A percentile compares a stretch with the other conserved stretches of the same genome.
Conservation (phyloP, 495 filamentous ascomycete species). For the Tuber brumale region DNA sequence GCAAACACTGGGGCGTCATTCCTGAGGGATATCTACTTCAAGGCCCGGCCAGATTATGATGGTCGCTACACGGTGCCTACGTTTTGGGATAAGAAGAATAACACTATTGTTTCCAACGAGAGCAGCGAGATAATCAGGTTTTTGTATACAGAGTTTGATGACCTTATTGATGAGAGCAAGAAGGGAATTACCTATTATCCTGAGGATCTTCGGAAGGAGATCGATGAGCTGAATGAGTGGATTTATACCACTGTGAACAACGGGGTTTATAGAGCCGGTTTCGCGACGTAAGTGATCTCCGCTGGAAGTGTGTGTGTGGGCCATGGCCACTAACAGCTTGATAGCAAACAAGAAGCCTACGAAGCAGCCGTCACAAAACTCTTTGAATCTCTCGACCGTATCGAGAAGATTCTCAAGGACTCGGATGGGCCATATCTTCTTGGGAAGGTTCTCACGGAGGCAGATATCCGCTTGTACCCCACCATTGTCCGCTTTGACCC, state of each 20-base stretch:
- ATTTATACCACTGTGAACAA: conserved; percentile 81
- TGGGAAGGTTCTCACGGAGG: conserved; percentile 65
- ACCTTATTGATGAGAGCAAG: conserved; percentile 56
- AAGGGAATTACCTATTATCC: conserved; percentile 62
- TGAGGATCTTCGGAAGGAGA: conserved; percentile 51
- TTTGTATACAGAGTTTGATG: conserved; percentile 64
- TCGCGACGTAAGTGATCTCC: conserved; percentile 40
- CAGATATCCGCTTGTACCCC: conserved; percentile 73
- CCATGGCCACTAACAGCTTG: background rate
- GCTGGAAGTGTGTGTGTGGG: background rate
- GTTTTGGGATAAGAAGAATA: conserved; percentile 66
- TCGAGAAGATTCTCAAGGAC: conserved; percentile 60
- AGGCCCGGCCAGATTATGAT: conserved; percentile 59
- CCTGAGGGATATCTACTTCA: conserved; percentile 66
- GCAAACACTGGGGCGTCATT: conserved; percentile 59
- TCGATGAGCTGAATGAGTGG: conserved; percentile 75
- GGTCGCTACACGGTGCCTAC: conserved; percentile 74
- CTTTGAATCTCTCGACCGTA: conserved; percentile 64
- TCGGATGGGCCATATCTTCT: conserved; percentile 59
- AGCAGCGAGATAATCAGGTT: conserved; percentile 74
- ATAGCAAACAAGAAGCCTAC: conserved; percentile 64
- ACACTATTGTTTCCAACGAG: conserved; percentile 77
- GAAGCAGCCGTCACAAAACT: conserved; percentile 59
- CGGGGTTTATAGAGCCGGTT: conserved; percentile 64
- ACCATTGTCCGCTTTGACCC: conserved; percentile 81